Conservation (phyloP, 2,329 filamentous ascomycete species). For the Capronia epimyces region DNA sequence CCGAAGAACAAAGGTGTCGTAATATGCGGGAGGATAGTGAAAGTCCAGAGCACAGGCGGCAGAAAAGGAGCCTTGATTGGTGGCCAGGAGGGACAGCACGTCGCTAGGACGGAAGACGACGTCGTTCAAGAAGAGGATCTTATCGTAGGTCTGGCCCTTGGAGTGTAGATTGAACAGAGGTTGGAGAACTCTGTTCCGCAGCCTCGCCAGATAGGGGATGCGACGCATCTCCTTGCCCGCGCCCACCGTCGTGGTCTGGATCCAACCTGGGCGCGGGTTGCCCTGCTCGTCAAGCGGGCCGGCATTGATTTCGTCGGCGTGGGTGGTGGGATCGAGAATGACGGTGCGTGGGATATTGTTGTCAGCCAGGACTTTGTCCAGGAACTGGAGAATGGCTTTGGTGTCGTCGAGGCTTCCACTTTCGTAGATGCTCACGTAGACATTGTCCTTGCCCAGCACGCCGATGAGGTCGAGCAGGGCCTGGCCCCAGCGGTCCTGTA, state of each 20-base stretch:
- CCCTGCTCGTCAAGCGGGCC: slow-evolving; percentile 40
- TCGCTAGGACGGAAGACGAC: slow-evolving; percentile 48
- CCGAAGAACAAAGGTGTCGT: slow-evolving; percentile 68
- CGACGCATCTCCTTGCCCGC: slow-evolving; percentile 54
- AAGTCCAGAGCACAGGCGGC: slow-evolving; percentile 69
- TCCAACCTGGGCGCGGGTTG: slow-evolving; percentile 52
- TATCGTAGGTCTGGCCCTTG: slow-evolving; percentile 52
- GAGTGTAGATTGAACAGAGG: slow-evolving; percentile 50
- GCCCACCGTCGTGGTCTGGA: slow-evolving; percentile 34
- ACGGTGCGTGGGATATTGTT: slow-evolving; percentile 51
- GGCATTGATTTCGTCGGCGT: slow-evolving; percentile 51
- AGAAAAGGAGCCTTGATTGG: slow-evolving; percentile 55
- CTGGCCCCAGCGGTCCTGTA: slow-evolving; percentile 58
- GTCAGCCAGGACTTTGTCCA: slow-evolving; percentile 42
- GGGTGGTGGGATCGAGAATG: slow-evolving; percentile 54
- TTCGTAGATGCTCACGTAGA: slow-evolving; percentile 64
- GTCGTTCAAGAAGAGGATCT: slow-evolving; percentile 54
- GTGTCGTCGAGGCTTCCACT: slow-evolving; percentile 65
- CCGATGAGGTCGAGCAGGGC: slow-evolving; percentile 55
- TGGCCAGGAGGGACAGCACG: slow-evolving; percentile 53
- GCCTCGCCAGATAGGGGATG: slow-evolving; percentile 61
- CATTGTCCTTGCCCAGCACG: slow-evolving; percentile 56
- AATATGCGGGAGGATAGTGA: slow-evolving; percentile 59
- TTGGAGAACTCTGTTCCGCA: slow-evolving; percentile 60
- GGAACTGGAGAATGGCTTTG: slow-evolving; percentile 54